Percentiles rank a stretch among this genome's conserved stretches.
These are phyloP conservation scores for Mortierella claussenii DNA, from an alignment of 192 early-diverging fungal species.

Conservation along the genomic window DNA sequence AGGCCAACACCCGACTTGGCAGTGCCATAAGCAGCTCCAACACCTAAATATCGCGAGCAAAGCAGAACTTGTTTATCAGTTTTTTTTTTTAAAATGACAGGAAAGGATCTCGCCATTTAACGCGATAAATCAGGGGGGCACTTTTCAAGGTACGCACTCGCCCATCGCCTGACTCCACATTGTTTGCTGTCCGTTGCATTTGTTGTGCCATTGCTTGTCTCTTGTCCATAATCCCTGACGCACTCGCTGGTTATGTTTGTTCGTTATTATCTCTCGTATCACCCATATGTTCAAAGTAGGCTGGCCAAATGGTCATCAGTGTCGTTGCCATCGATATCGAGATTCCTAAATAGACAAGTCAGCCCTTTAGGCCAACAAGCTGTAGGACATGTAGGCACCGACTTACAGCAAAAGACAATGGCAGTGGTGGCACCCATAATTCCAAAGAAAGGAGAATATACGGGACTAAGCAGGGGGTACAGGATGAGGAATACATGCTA, in stretches of 20 bases:
- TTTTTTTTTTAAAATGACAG: not conserved
- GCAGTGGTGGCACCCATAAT: conserved; percentile 91
- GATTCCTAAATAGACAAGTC: not conserved
- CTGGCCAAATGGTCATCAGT: no score
- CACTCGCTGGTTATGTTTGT: no score
- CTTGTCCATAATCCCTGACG: no score
- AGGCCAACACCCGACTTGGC: conserved; percentile 92
- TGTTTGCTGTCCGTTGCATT: no score
- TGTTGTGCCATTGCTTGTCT: no score
- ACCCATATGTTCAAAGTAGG: no score
- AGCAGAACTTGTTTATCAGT: not conserved
- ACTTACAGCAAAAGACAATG: conserved; percentile 91
- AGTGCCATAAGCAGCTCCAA: conserved; percentile 93
- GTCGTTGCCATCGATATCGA: no score
- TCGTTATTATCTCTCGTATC: no score
- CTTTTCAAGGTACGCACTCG: no score
- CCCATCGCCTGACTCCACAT: no score
- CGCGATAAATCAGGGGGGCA: no score
- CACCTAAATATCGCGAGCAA: conserved; percentile 59
- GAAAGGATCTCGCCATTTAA: not conserved
- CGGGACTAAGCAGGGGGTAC: conserved; percentile 66
- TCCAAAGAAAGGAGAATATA: conserved; percentile 96
- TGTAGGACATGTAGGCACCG: not conserved
- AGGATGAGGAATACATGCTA: not conserved
- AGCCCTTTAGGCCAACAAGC: not conserved